Conservation (phyloP, 345 rosid genomes). For the Hypericum androsaemum region DNA sequence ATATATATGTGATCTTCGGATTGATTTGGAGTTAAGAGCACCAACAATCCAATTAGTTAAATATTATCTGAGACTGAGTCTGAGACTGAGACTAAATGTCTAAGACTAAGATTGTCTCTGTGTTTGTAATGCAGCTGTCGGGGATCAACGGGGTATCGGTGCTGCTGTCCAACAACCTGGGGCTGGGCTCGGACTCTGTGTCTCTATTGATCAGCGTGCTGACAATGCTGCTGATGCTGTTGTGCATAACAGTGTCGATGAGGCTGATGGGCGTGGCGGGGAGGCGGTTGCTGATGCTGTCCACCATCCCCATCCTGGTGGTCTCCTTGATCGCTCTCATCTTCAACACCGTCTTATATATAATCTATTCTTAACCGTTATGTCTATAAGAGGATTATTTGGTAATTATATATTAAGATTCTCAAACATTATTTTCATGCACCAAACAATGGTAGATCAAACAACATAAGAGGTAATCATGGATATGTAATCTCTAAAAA, state of each 20-base stretch:
- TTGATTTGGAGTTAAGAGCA: too few relatives aligned
- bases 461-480: too few relatives aligned
- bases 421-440: too few relatives aligned
- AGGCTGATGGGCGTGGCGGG: slow-evolving; percentile 35
- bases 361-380: slow-evolving; percentile 1
- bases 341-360: slow-evolving; percentile 20
- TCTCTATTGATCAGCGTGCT: slow-evolving; percentile 25
- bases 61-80: too few relatives aligned
- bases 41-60: too few relatives aligned
- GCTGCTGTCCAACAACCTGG: slow-evolving; percentile 30
- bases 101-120: too few relatives aligned
- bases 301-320: slow-evolving; percentile 28
- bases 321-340: slow-evolving; percentile 19
- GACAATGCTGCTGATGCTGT: slow-evolving; percentile 25
- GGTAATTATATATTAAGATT: too few relatives aligned
- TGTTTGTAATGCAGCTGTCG: slow-evolving; percentile 21
- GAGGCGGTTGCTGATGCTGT: slow-evolving; percentile 32
- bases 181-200: slow-evolving; percentile 28
- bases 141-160: slow-evolving; percentile 35
- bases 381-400: too few relatives aligned
- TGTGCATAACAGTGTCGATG: slow-evolving; percentile 31
- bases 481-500: too few relatives aligned
- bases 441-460: too few relatives aligned
- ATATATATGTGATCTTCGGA: too few relatives aligned
- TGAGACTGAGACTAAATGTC: too few relatives aligned